Evolutionary conservation across 768 basidiomycete species (phyloP).

Genomic region (Termitomyces sp.): DNA sequence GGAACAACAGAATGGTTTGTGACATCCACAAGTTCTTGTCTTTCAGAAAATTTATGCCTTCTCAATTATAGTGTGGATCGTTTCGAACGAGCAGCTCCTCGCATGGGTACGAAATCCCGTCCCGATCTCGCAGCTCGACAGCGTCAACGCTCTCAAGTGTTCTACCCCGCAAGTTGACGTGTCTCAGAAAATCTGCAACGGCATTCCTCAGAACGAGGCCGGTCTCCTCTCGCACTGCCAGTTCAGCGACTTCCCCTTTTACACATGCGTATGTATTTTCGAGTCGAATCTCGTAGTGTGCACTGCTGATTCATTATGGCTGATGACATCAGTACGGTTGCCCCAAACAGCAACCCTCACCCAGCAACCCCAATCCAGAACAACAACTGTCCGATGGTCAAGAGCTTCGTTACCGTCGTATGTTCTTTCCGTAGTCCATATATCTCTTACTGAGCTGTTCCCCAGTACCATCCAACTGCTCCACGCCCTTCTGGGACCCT

Average conservation of each 20-base stretch:
- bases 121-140: conserved; percentile 52
- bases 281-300: background rate
- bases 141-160: conserved; percentile 54
- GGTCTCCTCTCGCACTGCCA: conserved; percentile 57
- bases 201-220: conserved; percentile 60
- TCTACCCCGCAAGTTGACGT: conserved; percentile 52
- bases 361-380: conserved; percentile 58
- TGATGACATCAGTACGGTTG: conserved; percentile 59
- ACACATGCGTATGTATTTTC: conserved; percentile 54
- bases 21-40: background rate
- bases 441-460: background rate
- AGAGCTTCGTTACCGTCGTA: conserved; percentile 49
- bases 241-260: conserved; percentile 76
- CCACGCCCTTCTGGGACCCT: conserved; percentile 80
- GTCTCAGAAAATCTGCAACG: conserved; percentile 63
- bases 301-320: background rate
- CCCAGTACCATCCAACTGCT: conserved; percentile 65
- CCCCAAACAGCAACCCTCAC: conserved; percentile 47
- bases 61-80: conserved; percentile 57
- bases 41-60: background rate
- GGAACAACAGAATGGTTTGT: conserved; percentile 52
- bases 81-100: conserved; percentile 65
- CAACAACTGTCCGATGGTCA: conserved; percentile 44
- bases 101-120: conserved; percentile 71
- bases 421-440: background rate